Percentiles rank a stretch among this genome's conserved stretches.
These are phyloP conservation scores for Teratosphaeriaceae sp. DNA, from an alignment of 2,329 filamentous ascomycete genomes.

Conservation along the genomic window DNA sequence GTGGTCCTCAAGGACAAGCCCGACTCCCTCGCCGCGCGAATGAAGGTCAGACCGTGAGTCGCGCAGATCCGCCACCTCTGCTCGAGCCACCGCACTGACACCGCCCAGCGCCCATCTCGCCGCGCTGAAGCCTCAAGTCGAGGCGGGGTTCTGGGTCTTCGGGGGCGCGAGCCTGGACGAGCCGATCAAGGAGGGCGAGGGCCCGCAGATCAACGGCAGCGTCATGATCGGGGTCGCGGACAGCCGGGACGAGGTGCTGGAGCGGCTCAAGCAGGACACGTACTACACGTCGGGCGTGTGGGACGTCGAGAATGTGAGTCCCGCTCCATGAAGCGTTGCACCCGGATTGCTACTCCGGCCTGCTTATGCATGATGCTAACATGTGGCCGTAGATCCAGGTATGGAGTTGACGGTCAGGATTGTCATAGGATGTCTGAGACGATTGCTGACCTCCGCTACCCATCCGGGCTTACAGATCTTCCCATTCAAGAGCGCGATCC, in stretches of 20 bases:
- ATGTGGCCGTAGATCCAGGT: conserved; percentile 28
- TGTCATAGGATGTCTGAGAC: too few species aligned
- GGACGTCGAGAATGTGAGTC: conserved; percentile 53
- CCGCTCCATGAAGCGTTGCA: too few species aligned
- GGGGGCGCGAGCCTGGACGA: conserved; percentile 64
- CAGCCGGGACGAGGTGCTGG: conserved; percentile 61
- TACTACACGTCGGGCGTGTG: conserved; percentile 69
- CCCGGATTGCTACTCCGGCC: too few species aligned
- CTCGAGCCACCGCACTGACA: too few species aligned
- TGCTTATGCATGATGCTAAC: too few species aligned
- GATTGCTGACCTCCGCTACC: too few species aligned
- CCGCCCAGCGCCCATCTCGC: conserved; percentile 49
- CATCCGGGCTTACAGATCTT: too few species aligned
- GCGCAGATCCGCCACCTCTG: too few species aligned
- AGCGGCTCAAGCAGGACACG: conserved; percentile 62
- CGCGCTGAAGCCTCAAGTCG: conserved; percentile 46
- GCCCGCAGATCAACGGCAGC: conserved; percentile 67
- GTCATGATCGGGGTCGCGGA: conserved; percentile 61
- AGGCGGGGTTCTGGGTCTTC: conserved; percentile 54
- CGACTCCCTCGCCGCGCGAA: conserved; percentile 36
- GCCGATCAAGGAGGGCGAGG: conserved; percentile 55
- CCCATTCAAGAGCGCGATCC: conserved; percentile 42
- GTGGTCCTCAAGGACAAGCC: conserved; percentile 42
- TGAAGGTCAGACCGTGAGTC: conserved; percentile 36
- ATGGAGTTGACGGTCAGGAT: too few species aligned